These are phyloP conservation scores for Panaeolus cyanescens DNA, from an alignment of 768 basidiomycete species.

Conservation along the genomic window DNA sequence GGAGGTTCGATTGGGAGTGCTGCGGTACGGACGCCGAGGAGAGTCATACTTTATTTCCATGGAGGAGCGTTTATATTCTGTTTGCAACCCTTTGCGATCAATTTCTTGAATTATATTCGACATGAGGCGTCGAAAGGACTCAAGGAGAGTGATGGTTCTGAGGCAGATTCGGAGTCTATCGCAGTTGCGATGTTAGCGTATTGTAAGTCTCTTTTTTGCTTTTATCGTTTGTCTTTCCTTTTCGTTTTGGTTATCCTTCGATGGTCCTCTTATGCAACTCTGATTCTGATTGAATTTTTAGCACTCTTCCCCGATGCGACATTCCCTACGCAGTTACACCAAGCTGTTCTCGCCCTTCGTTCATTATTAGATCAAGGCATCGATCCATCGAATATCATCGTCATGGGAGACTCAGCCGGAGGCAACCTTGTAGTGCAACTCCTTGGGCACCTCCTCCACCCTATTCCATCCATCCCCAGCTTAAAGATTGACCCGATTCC, in stretches of 20 bases:
- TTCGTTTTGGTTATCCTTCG: too few relatives aligned
- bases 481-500: conserved; percentile 10
- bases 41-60: conserved; percentile 28
- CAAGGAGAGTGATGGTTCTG: conserved; percentile 13
- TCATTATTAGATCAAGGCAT: conserved; percentile 32
- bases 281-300: too few relatives aligned
- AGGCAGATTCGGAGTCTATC: conserved; percentile 3
- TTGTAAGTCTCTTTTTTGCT: conserved; percentile 6
- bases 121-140: conserved; percentile 11
- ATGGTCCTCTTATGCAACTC: too few relatives aligned
- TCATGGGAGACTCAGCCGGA: conserved; percentile 44
- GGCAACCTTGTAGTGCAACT: conserved; percentile 36
- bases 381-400: conserved; percentile 29
- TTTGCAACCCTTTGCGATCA: conserved; percentile 8
- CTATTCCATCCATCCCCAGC: conserved; percentile 25
- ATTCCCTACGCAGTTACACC: conserved; percentile 37
- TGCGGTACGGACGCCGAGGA: background rate
- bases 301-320: conserved; percentile 32
- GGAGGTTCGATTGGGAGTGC: too few relatives aligned
- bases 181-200: conserved; percentile 22
- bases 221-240: background rate
- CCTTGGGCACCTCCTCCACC: conserved; percentile 38
- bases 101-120: conserved; percentile 23
- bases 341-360: conserved; percentile 28
- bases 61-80: conserved; percentile 19